Base-by-base conservation (phyloP, 2,329 filamentous ascomycete genomes). In the Cercospora canescens region DNA sequence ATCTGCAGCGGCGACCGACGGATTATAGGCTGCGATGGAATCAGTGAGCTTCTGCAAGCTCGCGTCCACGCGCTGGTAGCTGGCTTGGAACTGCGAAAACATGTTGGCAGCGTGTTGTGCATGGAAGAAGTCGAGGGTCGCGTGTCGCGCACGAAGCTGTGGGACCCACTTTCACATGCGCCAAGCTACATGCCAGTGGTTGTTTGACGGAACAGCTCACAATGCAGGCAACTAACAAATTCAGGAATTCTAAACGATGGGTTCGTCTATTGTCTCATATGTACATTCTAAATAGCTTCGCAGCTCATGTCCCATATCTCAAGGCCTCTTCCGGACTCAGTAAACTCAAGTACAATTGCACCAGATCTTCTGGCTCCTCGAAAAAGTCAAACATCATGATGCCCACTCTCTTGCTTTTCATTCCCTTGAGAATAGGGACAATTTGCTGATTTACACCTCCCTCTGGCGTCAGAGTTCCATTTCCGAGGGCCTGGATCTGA, bases 11-110 rank as follows among this genome's bases (percentile, higher is more conserved):
- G 83, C 79, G 4, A 86, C 81, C 6, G 90, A 91, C 0, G 92
- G 92, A 73, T 93, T 92, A 79, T 94, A 94, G 70, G 92, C 91
- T 6, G 91, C 85, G 68, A 96, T 90, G 0, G 91, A 94, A 76
- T 93, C 91, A 71, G 93, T 89, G 35, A 96, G 83, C 30, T 82
- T 87, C 12, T 86, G 85, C 21, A 96, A 82, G 5, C 81, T 81
- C 60, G 77, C 75, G 64, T 84, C 81, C 50, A 84, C 75, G 66
- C 81, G 79, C 70, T 81, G 76, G 67, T 83, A 83, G 67, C 79
- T 81, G 14, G 75, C 70, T 32, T 80, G 77, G 34, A 84, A 77
- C 32, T 79, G 67, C 57, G 75, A 73, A 62, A 81, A 78, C 81
- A 84, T 84, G 3, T 48, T 70, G 37, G 45, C 34, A 24, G 41